Evolutionary conservation across 1,139 yeast genomes (phyloP), one percentile per base, ranked within the genome.

Genomic region (Zhuliangozyma parablackwelliae): DNA sequence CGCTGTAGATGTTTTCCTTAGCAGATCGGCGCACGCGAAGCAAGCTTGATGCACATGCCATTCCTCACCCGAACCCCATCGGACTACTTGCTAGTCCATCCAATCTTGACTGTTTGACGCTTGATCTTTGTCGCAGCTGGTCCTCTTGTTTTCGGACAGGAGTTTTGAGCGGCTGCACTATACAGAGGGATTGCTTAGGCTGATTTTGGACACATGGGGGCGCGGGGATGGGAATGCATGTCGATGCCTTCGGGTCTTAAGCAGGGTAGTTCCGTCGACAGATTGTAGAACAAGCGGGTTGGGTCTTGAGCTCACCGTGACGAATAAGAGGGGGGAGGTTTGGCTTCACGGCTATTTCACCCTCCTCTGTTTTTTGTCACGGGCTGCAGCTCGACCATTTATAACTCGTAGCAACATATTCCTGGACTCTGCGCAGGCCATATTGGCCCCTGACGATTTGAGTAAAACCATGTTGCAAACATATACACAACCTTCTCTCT

Each of bases 401-500:
- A 47, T 53, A 57, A 55, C 55, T 53, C 66, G 75, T 60, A 70
- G 88, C 90, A 77, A 84, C 87, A 84, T 84, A 84, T 84, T 84
- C 94, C 94, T 83, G 82, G 71, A 81, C 92, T 75, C 85, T 82
- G 81, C 87, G 89, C 72, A 83, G 81, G 85, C 66, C 80, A 65
- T 75, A 44, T 53, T 76, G 85, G 75, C 87, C 75, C 47, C 65
- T 83, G 75, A 79, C 81, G 89, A 83, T 75, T 81, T 81, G 89
- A 83, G 92, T 82, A 82, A 82, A 83, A 82, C 90, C 89, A 82
- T 82, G 85, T 81, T 77, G 89, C 88, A 68, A 58, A 82, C 88
- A 82, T 72, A 47, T 35, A 21, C 12, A 13, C 23, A 2, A 3
- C 6, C 5, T 6, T 23, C 24, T 9, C 5, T 7, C 4, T 4